A percentile compares a stretch with the other conserved stretches of the same genome.
Conservation (phyloP, 2,329 filamentous ascomycete genomes). For the Apiospora aurea region DNA sequence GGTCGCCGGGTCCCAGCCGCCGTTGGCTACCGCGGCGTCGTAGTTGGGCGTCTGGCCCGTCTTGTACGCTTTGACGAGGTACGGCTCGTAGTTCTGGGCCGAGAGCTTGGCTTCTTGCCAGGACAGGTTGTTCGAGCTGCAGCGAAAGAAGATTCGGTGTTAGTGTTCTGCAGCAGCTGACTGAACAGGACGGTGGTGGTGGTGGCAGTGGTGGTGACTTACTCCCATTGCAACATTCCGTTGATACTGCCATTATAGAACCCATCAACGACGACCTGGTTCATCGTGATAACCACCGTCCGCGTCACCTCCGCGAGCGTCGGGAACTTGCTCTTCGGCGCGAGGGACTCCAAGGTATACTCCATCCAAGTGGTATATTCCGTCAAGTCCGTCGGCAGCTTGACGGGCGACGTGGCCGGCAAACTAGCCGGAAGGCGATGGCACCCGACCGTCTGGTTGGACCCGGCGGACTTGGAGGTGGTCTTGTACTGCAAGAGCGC, state of each 20-base stretch:
- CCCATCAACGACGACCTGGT: constrained; percentile 46
- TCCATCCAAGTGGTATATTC: constrained; percentile 49
- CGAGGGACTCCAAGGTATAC: constrained; percentile 52
- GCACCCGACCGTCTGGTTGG: neutral
- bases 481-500: constrained; percentile 55
- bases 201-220: constrained; percentile 27
- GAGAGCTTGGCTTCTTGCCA: constrained; percentile 49
- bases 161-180: neutral
- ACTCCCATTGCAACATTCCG: constrained; percentile 46
- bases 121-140: constrained; percentile 49
- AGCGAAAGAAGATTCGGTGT: neutral
- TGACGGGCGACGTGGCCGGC: constrained; percentile 42
- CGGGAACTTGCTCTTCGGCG: constrained; percentile 44
- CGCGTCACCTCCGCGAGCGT: constrained; percentile 56
- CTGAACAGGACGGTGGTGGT: neutral
- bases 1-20: constrained; percentile 60
- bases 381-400: constrained; percentile 43
- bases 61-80: constrained; percentile 60
- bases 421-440: constrained; percentile 32
- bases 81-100: constrained; percentile 45
- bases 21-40: constrained; percentile 54
- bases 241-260: constrained; percentile 39
- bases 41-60: constrained; percentile 61
- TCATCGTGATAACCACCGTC: constrained; percentile 54
- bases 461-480: constrained; percentile 12